phyloP scores from a whole-genome alignment of 768 basidiomycete species.

The Boletus sp. region DNA sequence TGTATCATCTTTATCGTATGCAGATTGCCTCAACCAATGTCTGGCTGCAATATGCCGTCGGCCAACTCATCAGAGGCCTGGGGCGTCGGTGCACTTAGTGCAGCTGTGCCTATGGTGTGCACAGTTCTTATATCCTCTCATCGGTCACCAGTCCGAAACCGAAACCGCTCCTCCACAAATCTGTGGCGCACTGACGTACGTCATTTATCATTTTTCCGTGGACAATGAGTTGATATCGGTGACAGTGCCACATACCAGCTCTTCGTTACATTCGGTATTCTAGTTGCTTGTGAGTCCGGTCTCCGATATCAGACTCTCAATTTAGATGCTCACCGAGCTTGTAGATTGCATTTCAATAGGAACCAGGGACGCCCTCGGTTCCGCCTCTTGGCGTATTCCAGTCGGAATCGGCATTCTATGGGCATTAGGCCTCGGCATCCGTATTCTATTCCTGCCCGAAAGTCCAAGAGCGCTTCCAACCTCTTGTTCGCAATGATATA shows the following conservation, averaged over 20 bases:
- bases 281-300: conserved; percentile 52
- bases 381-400: conserved; percentile 60
- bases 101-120: conserved; percentile 61
- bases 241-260: conserved; percentile 53
- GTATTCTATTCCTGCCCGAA: conserved; percentile 72
- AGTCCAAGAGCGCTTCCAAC: conserved; percentile 39
- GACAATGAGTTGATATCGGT: neutral
- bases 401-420: conserved; percentile 63
- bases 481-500: neutral
- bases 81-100: conserved; percentile 67
- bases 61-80: conserved; percentile 63
- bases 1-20: conserved; percentile 58
- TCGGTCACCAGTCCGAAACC: conserved; percentile 52
- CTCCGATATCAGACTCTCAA: too few species aligned
- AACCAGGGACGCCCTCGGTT: conserved; percentile 47
- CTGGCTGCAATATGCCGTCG: conserved; percentile 70
- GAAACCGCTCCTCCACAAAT: conserved; percentile 73
- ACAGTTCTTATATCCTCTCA: conserved; percentile 5
- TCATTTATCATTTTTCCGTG: neutral
- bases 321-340: neutral
- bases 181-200: conserved; percentile 58
- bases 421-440: conserved; percentile 56
- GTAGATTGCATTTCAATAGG: conserved; percentile 67
- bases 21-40: conserved; percentile 45
- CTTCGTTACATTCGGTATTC: conserved; percentile 70